These are phyloP conservation scores for Nemania abortiva DNA, from an alignment of 2,329 filamentous ascomycete species.

Conservation along the genomic window DNA sequence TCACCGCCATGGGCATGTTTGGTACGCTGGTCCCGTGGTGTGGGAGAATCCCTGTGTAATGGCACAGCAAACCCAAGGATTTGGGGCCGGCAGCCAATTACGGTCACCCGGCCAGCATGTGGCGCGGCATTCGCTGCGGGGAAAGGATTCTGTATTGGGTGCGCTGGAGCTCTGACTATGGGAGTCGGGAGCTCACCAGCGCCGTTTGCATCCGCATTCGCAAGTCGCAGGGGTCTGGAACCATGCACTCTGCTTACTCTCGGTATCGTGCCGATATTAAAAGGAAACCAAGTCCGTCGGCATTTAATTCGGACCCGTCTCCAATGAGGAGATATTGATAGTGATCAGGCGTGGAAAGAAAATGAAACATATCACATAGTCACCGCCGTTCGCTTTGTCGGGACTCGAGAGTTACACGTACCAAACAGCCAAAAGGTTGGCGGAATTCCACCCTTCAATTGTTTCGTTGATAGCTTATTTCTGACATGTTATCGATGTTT, in stretches of 20 bases:
- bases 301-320: conserved; percentile 17
- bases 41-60: conserved; percentile 15
- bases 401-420: neutral
- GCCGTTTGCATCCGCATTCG: neutral
- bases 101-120: neutral
- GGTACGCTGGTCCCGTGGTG: conserved; percentile 30
- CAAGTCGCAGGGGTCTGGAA: conserved; percentile 9
- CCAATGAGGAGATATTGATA: conserved; percentile 1
- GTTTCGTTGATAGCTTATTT: neutral
- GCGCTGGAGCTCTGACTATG: conserved; percentile 4
- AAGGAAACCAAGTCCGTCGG: conserved; percentile 3
- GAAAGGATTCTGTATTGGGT: conserved; percentile 11
- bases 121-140: conserved; percentile 25
- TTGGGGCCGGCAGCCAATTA: conserved; percentile 23
- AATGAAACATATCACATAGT: neutral
- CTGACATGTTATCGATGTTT: neutral
- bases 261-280: conserved; percentile 14
- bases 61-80: neutral
- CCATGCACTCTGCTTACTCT: neutral
- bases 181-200: conserved; percentile 8
- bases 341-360: neutral
- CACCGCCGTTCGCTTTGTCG: conserved; percentile 3
- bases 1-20: conserved; percentile 27
- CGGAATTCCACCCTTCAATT: too few species aligned
- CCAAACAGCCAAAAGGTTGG: too few species aligned